Evolutionary conservation across 2,329 filamentous ascomycete species (phyloP).

Genomic region (Trichoderma sp.): DNA sequence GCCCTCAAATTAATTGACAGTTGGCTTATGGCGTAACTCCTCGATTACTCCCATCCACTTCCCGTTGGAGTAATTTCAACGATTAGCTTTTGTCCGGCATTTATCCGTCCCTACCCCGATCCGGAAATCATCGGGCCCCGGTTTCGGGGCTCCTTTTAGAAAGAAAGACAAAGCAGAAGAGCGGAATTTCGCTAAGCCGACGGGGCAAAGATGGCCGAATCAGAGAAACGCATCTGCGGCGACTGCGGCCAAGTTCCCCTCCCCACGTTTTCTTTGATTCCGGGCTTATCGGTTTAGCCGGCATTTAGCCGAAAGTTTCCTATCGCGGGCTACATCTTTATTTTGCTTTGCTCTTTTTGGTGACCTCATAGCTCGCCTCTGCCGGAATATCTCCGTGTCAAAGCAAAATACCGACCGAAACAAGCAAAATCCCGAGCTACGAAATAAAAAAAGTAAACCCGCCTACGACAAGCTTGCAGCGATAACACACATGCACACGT

Average conservation of each 20-base stretch:
- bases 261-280: neutral
- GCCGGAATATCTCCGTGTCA: slow-evolving; percentile 3
- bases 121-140: neutral
- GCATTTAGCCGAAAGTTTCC: slow-evolving; percentile 10
- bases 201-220: neutral
- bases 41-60: neutral
- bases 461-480: neutral
- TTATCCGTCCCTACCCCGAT: neutral
- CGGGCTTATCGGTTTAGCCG: neutral
- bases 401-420: neutral
- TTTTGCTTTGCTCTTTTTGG: neutral
- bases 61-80: neutral
- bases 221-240: neutral
- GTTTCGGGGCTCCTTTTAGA: neutral
- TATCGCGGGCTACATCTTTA: neutral
- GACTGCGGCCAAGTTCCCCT: neutral
- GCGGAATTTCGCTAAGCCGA: neutral
- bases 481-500: neutral
- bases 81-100: neutral
- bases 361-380: slow-evolving; percentile 7
- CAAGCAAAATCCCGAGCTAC: neutral
- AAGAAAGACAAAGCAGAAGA: neutral
- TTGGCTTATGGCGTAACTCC: neutral
- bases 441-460: neutral
- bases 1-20: neutral